Conservation (phyloP, 768 basidiomycete genomes). For the Fomitopsis pulvina region DNA sequence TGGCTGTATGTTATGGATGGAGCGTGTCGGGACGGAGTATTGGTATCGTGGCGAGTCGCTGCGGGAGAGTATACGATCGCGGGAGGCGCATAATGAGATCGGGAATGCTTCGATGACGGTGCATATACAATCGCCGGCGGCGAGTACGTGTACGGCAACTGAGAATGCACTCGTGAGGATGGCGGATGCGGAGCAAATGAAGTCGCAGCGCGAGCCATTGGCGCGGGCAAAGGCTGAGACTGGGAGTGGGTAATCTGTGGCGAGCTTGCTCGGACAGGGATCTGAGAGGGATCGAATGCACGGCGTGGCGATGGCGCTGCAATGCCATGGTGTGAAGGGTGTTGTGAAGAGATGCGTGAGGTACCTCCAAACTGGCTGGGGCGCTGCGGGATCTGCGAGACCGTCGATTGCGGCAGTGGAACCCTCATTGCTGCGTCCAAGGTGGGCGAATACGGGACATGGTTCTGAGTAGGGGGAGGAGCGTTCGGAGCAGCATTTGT, state of each 20-base stretch:
- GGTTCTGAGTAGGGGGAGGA: neutral
- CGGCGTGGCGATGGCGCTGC: conserved; percentile 28
- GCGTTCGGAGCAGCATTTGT: neutral
- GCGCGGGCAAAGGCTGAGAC: conserved; percentile 32
- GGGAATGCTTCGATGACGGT: conserved; percentile 36
- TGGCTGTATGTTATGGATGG: conserved; percentile 66
- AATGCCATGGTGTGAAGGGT: conserved; percentile 23
- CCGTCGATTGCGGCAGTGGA: neutral
- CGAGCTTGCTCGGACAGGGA: conserved; percentile 10
- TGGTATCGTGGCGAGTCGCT: conserved; percentile 13
- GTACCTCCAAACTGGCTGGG: neutral
- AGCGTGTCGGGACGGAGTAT: conserved; percentile 21
- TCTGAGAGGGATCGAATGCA: conserved; percentile 18
- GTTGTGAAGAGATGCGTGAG: conserved; percentile 2
- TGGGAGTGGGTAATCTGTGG: conserved; percentile 29
- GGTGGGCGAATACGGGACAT: neutral
- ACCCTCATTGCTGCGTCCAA: neutral
- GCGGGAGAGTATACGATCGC: conserved; percentile 45
- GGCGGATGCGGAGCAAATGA: conserved; percentile 17
- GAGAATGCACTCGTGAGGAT: conserved; percentile 30
- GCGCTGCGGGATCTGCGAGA: conserved; percentile 2
- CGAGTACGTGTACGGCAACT: conserved; percentile 28
- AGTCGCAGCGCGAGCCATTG: conserved; percentile 19
- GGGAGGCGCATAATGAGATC: conserved; percentile 52
- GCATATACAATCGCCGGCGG: conserved; percentile 60